Evolutionary conservation across 177 flowering plant genomes (phyloP).

Genomic region (Vitis hybrid): DNA sequence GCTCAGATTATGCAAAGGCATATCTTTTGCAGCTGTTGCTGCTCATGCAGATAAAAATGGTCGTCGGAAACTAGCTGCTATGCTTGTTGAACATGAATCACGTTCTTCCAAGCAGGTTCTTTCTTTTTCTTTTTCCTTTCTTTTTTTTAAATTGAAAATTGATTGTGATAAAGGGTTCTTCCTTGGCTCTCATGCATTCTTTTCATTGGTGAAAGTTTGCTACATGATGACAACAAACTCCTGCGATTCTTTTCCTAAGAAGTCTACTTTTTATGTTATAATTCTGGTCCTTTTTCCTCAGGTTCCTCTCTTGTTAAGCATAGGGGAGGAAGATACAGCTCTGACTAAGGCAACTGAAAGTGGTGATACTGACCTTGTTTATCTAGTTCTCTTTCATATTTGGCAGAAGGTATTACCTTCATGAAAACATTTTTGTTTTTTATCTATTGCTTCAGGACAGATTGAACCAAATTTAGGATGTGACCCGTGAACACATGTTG

Average conservation of each 20-base stretch:
- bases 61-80: constrained; percentile 88
- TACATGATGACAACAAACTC: too few relatives aligned
- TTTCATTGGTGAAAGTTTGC: too few relatives aligned
- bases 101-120: constrained; percentile 94
- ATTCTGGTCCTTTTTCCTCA: constrained; percentile 25
- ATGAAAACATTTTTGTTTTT: not conserved
- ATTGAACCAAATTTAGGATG: too few relatives aligned
- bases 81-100: constrained; percentile 96
- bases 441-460: not conserved
- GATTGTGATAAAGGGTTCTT: not conserved
- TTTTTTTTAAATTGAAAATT: not conserved
- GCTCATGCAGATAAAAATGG: constrained; percentile 93
- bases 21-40: constrained; percentile 98
- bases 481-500: too few relatives aligned
- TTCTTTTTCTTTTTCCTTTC: not conserved
- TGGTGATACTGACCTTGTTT: constrained; percentile 98
- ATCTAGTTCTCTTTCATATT: constrained; percentile 88
- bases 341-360: constrained; percentile 88
- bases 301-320: constrained; percentile 95
- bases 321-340: constrained; percentile 94
- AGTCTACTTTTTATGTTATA: not conserved
- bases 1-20: constrained; percentile 86
- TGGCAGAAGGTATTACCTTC: constrained; percentile 75
- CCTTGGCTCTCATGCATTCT: too few relatives aligned
- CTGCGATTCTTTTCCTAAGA: too few relatives aligned